Percentiles rank a stretch among this genome's conserved stretches.
phyloP scores from a whole-genome alignment of 2,329 filamentous ascomycete species.

The Xylariaceae sp. region DNA sequence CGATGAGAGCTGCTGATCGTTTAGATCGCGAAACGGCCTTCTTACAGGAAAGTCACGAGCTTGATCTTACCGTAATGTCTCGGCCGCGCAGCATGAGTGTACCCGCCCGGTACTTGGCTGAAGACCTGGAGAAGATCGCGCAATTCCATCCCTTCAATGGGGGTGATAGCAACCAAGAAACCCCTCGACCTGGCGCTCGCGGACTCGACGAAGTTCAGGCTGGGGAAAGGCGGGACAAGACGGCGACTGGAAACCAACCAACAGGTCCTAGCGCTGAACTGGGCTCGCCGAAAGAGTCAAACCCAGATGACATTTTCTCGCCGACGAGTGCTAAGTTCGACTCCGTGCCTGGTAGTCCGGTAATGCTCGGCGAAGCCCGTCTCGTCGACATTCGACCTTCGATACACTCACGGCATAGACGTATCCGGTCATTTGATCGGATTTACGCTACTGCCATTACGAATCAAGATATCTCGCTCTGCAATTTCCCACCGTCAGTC shows the following conservation, averaged over 20 bases:
- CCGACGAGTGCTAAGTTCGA: conserved; percentile 17
- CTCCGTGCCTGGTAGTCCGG: conserved; percentile 25
- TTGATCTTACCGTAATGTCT: conserved; percentile 39
- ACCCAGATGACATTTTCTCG: conserved; percentile 10
- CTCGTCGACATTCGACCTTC: conserved; percentile 26
- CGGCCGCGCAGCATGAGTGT: conserved; percentile 46
- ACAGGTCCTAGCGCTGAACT: conserved; percentile 6
- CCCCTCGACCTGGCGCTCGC: conserved; percentile 2
- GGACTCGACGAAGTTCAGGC: conserved; percentile 10
- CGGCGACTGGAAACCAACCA: conserved; percentile 8
- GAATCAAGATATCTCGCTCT: conserved; percentile 26
- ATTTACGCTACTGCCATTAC: conserved; percentile 22
- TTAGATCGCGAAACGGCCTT: conserved; percentile 51
- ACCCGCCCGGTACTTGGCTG: conserved; percentile 41
- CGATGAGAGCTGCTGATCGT: conserved; percentile 55
- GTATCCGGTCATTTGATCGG: conserved; percentile 25
- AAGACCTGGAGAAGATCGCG: conserved; percentile 39
- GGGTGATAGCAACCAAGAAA: conserved; percentile 4
- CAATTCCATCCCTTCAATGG: conserved; percentile 47
- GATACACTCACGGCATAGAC: conserved; percentile 14
- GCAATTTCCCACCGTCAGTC: conserved; percentile 16
- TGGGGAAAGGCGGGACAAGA: conserved; percentile 12
- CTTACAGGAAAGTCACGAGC: conserved; percentile 44
- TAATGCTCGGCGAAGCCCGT: conserved; percentile 26
- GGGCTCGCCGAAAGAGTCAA: conserved; percentile 12